Percentiles rank a stretch among this genome's conserved stretches.
phyloP scores from a whole-genome alignment of 352 stramenopile genomes.

The Pythium plurisporium region DNA sequence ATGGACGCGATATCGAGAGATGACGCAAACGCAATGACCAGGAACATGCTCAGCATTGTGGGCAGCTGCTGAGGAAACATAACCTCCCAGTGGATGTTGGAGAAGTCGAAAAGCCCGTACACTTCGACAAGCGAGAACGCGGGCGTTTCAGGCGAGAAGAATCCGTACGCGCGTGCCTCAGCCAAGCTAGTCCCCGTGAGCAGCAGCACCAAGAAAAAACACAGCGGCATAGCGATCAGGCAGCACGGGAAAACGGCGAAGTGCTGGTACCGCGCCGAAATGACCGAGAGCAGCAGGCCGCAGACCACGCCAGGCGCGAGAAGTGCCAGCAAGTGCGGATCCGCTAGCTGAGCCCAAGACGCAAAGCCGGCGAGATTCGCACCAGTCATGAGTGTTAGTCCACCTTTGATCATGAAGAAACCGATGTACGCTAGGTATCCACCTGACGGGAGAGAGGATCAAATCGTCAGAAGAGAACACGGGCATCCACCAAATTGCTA shows the following conservation, averaged over 20 bases:
- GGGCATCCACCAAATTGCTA: neutral
- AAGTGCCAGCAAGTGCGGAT: conserved; percentile 58
- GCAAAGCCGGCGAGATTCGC: conserved; percentile 57
- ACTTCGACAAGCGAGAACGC: conserved; percentile 35
- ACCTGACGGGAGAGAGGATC: conserved; percentile 3
- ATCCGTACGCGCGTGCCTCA: conserved; percentile 85
- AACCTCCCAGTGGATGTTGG: conserved; percentile 67
- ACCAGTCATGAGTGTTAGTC: conserved; percentile 83
- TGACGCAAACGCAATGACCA: conserved; percentile 93
- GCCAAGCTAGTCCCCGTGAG: conserved; percentile 68
- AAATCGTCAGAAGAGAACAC: neutral
- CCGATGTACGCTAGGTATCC: conserved; percentile 97
- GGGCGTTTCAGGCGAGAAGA: conserved; percentile 50
- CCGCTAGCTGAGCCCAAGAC: conserved; percentile 66
- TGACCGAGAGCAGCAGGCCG: conserved; percentile 64
- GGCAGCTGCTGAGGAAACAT: conserved; percentile 65
- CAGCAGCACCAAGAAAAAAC: conserved; percentile 88
- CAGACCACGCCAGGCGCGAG: conserved; percentile 69
- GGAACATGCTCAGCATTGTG: conserved; percentile 90
- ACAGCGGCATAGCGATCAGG: conserved; percentile 40
- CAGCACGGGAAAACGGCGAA: conserved; percentile 63
- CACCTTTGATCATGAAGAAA: conserved; percentile 93
- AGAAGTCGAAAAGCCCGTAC: conserved; percentile 69
- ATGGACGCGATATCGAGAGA: conserved; percentile 95
- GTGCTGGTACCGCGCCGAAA: conserved; percentile 62